Evolutionary conservation across 805 yeast genomes (phyloP).

Genomic region (Wickerhamomyces rabaulensis): DNA sequence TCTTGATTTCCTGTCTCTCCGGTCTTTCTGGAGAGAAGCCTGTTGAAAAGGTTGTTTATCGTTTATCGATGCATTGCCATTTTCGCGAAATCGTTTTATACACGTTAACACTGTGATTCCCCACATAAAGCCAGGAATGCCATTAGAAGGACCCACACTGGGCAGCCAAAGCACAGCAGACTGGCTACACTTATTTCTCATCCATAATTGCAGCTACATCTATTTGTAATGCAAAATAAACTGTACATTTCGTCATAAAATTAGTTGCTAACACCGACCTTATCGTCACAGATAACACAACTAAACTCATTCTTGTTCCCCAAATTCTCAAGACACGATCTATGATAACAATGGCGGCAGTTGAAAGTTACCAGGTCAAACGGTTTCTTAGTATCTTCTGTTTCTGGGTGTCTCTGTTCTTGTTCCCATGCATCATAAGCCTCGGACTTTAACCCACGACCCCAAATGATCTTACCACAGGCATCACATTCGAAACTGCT

Average conservation of each 20-base stretch:
- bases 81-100: background rate
- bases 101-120: background rate
- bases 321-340: constrained; percentile 46
- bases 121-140: background rate
- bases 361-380: constrained; percentile 46
- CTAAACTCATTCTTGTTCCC: constrained; percentile 27
- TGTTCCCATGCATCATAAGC: constrained; percentile 57
- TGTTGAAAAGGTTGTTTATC: background rate
- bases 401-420: constrained; percentile 18
- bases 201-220: background rate
- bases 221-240: too few species aligned
- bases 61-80: background rate
- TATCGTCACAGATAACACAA: constrained; percentile 37
- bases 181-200: background rate
- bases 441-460: constrained; percentile 47
- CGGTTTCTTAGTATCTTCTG: constrained; percentile 2
- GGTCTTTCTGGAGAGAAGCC: background rate
- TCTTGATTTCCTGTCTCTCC: background rate
- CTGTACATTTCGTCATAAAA: too few species aligned
- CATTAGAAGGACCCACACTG: background rate
- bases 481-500: constrained; percentile 57
- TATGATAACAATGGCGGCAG: constrained; percentile 65
- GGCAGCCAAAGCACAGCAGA: too few species aligned
- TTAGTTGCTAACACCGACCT: background rate
- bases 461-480: constrained; percentile 74